Evolutionary conservation across 2,329 filamentous ascomycete genomes (phyloP).

Genomic region (Botrytis medusae): DNA sequence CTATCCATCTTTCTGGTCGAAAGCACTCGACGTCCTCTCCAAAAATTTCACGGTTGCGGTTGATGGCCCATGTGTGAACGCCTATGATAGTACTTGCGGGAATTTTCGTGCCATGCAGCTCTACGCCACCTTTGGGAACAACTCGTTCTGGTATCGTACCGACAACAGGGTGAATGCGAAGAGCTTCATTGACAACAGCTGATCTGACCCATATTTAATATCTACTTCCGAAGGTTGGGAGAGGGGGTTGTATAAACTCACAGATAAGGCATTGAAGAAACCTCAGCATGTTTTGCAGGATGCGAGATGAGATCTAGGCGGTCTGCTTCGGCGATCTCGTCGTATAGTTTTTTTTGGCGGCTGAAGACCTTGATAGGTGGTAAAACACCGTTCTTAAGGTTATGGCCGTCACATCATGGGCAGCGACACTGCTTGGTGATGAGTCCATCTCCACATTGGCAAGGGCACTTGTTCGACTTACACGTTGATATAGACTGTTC

Average conservation of each 20-base stretch:
- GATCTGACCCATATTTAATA: neutral
- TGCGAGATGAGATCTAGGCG: too few species aligned
- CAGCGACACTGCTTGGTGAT: conserved; percentile 27
- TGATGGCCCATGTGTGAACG: conserved; percentile 42
- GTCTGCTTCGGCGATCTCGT: neutral
- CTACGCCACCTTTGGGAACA: conserved; percentile 38
- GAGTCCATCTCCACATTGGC: too few species aligned
- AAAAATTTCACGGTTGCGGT: conserved; percentile 40
- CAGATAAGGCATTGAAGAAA: neutral
- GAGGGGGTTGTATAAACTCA: too few species aligned
- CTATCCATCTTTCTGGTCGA: conserved; percentile 45
- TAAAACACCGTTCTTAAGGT: conserved; percentile 47
- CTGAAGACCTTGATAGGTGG: conserved; percentile 41
- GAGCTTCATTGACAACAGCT: conserved; percentile 41
- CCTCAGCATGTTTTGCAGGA: too few species aligned
- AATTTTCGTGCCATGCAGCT: conserved; percentile 35
- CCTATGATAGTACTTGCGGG: conserved; percentile 39
- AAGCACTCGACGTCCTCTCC: conserved; percentile 43
- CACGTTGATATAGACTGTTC: neutral
- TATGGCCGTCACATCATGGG: conserved; percentile 48
- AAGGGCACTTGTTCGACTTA: neutral
- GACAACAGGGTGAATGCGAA: conserved; percentile 48
- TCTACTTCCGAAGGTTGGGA: too few species aligned
- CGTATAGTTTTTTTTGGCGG: neutral
- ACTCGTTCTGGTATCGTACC: conserved; percentile 47